Conservation (phyloP, 345 rosid genomes). For the Hirschfeldia incana region DNA sequence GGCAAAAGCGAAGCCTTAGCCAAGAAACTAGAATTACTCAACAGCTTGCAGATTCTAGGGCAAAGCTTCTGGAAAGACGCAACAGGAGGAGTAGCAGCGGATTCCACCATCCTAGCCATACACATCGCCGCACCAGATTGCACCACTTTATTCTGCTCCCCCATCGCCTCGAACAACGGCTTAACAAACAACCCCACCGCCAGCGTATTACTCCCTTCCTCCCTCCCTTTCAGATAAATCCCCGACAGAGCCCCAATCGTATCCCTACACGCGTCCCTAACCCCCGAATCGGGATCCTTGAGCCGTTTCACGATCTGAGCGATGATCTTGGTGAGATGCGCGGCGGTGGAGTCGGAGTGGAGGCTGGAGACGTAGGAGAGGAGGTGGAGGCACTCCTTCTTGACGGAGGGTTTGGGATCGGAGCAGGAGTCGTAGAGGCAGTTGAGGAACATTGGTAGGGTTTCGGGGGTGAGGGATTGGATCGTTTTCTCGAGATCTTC, state of each 20-base stretch:
- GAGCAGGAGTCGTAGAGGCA: slow-evolving; percentile 82
- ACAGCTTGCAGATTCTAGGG: slow-evolving; percentile 85
- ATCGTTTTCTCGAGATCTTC: slow-evolving; percentile 83
- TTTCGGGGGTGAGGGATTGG: slow-evolving; percentile 66
- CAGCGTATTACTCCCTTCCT: slow-evolving; percentile 35
- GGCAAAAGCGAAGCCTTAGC: slow-evolving; percentile 85
- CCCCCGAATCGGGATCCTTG: slow-evolving; percentile 89
- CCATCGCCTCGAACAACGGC: slow-evolving; percentile 96
- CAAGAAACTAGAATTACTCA: slow-evolving; percentile 75
- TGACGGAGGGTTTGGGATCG: slow-evolving; percentile 86
- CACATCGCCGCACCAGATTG: slow-evolving; percentile 90
- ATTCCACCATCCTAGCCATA: slow-evolving; percentile 91
- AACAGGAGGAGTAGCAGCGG: slow-evolving; percentile 59
- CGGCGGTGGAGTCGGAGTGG: slow-evolving; percentile 63
- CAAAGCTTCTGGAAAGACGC: slow-evolving; percentile 80
- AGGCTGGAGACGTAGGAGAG: slow-evolving; percentile 59
- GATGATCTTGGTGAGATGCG: slow-evolving; percentile 73
- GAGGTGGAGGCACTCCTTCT: slow-evolving; percentile 76
- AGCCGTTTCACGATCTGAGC: slow-evolving; percentile 71
- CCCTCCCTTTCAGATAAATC: slow-evolving; percentile 64
- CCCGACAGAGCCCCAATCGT: slow-evolving; percentile 74
- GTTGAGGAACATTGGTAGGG: slow-evolving; percentile 85
- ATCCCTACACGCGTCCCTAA: slow-evolving; percentile 88
- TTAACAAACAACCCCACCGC: slow-evolving; percentile 74
- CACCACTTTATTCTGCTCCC: slow-evolving; percentile 88